A percentile compares a stretch with the other conserved stretches of the same genome.
Evolutionary conservation across 441 rosid species (phyloP).

Genomic region (Erodium chrysanthum): DNA sequence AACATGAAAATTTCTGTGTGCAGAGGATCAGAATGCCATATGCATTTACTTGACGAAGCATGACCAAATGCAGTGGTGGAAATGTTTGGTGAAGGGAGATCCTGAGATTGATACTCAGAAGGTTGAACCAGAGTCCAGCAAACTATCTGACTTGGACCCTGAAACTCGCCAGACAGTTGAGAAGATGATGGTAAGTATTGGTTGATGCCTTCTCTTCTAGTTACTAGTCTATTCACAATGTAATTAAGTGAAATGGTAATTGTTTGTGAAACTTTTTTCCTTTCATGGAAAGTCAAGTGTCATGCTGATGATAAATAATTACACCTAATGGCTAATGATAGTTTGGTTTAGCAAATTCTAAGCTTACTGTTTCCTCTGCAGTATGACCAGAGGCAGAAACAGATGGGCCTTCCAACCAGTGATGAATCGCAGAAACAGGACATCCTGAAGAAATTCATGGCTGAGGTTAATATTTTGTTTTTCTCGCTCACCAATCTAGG

Average conservation of each 20-base stretch:
- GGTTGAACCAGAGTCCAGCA: slow-evolving; percentile 90
- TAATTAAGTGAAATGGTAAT: not conserved
- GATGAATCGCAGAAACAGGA: slow-evolving; percentile 94
- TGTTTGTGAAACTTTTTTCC: too few relatives aligned
- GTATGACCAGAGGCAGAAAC: slow-evolving; percentile 95
- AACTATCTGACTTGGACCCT: slow-evolving; percentile 73
- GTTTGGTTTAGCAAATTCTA: not conserved
- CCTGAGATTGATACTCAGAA: slow-evolving; percentile 91
- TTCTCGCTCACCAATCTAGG: not conserved
- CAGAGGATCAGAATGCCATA: slow-evolving; percentile 78
- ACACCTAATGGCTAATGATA: not conserved
- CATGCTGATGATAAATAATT: too few relatives aligned
- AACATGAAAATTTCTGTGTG: slow-evolving; percentile 9
- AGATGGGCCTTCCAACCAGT: slow-evolving; percentile 91
- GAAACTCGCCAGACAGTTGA: slow-evolving; percentile 84
- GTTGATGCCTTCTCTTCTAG: not conserved
- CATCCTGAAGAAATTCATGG: slow-evolving; percentile 80
- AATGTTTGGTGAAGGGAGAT: slow-evolving; percentile 67
- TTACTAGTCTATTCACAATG: not conserved
- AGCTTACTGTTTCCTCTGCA: slow-evolving; percentile 19
- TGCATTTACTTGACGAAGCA: slow-evolving; percentile 81
- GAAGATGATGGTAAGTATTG: slow-evolving; percentile 74
- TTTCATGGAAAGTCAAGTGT: not conserved
- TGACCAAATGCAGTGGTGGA: slow-evolving; percentile 98
- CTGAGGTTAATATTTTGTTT: slow-evolving; percentile 43